A percentile compares a stretch with the other conserved stretches of the same genome.
phyloP scores from a whole-genome alignment of 768 basidiomycete species.

The Suillus subalutaceus region DNA sequence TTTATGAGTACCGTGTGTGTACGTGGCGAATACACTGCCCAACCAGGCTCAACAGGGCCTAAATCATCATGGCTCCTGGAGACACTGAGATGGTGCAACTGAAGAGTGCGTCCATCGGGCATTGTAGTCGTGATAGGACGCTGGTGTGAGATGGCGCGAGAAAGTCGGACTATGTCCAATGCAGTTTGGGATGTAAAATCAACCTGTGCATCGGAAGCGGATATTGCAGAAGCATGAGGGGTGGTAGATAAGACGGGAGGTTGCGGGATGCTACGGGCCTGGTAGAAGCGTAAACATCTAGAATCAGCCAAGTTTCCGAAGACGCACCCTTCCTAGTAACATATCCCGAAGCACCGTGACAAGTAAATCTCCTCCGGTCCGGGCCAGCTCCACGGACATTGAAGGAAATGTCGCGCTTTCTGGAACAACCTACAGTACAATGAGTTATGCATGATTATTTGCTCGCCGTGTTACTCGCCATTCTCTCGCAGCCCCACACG shows the following conservation, averaged over 20 bases:
- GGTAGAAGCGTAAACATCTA: constrained; percentile 6
- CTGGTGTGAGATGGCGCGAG: constrained; percentile 74
- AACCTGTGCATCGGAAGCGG: constrained; percentile 50
- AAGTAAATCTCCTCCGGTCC: constrained; percentile 67
- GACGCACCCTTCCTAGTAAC: constrained; percentile 53
- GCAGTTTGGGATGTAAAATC: constrained; percentile 64
- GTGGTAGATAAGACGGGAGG: constrained; percentile 26
- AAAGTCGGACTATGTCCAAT: constrained; percentile 50
- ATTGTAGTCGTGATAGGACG: constrained; percentile 39
- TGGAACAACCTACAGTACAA: constrained; percentile 50
- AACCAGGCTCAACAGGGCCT: constrained; percentile 38
- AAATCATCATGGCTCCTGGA: constrained; percentile 10
- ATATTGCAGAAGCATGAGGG: constrained; percentile 64
- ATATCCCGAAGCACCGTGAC: constrained; percentile 72
- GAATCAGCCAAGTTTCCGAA: not conserved
- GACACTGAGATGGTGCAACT: constrained; percentile 40
- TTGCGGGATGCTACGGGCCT: constrained; percentile 60
- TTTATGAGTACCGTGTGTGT: constrained; percentile 49
- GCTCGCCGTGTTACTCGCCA: constrained; percentile 47
- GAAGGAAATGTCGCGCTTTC: constrained; percentile 51
- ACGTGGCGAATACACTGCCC: constrained; percentile 45
- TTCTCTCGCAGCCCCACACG: constrained; percentile 55
- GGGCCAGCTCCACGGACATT: constrained; percentile 62
- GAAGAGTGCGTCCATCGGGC: constrained; percentile 39
- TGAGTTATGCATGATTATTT: not conserved